phyloP scores from a whole-genome alignment of 495 filamentous ascomycete species.

The Venustampulla echinocandica region DNA sequence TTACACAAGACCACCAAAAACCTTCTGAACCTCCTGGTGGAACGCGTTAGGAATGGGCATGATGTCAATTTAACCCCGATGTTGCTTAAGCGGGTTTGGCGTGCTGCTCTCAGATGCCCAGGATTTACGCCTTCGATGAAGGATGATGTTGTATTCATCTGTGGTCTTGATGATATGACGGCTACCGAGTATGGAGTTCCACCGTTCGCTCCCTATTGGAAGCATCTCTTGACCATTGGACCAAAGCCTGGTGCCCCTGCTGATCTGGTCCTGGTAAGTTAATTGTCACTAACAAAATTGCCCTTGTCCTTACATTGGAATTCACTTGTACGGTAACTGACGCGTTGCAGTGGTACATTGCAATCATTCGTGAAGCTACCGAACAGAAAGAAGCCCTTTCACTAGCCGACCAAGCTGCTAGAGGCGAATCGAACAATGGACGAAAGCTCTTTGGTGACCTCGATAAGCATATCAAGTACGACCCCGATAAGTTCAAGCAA shows the following conservation, averaged over 20 bases:
- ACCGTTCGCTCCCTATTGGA: constrained; percentile 31
- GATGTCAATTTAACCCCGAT: constrained; percentile 38
- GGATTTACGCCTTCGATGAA: constrained; percentile 57
- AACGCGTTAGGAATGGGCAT: constrained; percentile 33
- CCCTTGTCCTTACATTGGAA: not conserved
- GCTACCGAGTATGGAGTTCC: constrained; percentile 25
- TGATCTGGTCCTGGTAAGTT: constrained; percentile 40
- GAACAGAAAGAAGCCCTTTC: constrained; percentile 21
- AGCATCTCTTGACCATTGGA: constrained; percentile 30
- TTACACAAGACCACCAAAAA: constrained; percentile 44
- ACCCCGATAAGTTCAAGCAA: constrained; percentile 25
- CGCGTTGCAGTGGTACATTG: constrained; percentile 40
- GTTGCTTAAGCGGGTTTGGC: constrained; percentile 49
- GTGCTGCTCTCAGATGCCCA: constrained; percentile 50
- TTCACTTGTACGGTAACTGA: constrained; percentile 22
- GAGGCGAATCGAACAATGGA: constrained; percentile 8
- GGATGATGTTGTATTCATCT: constrained; percentile 35
- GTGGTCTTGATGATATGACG: constrained; percentile 17
- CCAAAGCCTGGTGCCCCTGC: constrained; percentile 30
- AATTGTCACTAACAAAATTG: not conserved
- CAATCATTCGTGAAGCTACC: constrained; percentile 41
- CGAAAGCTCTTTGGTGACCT: constrained; percentile 37
- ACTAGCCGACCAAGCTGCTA: constrained; percentile 27
- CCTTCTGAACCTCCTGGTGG: constrained; percentile 34
- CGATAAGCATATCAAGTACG: constrained; percentile 25